Percentiles rank a stretch among this genome's conserved stretches.
Evolutionary conservation across 1,284 basidiomycete species (phyloP).

Genomic region (Singerocomus inundabilis): DNA sequence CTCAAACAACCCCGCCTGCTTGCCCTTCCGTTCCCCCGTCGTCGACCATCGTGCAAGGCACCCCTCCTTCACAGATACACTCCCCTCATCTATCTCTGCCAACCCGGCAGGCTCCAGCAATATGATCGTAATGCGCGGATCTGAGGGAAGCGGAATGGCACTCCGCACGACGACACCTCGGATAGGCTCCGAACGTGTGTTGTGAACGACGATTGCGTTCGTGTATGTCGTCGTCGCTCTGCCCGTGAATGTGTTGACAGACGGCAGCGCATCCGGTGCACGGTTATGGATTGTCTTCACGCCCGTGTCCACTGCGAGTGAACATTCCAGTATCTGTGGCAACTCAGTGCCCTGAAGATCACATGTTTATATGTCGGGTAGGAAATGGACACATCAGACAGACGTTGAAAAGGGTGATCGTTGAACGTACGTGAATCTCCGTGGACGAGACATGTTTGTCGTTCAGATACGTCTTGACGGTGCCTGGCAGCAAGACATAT

Average conservation of each 20-base stretch:
- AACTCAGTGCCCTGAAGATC: conserved; percentile 2
- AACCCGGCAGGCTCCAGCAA: conserved; percentile 25
- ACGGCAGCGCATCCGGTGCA: conserved; percentile 13
- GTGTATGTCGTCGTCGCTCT: conserved; percentile 22
- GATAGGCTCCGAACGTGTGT: conserved; percentile 12
- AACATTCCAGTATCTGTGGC: conserved; percentile 23
- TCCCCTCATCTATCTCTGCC: conserved; percentile 19
- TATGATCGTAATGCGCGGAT: conserved; percentile 24
- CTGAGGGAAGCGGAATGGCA: conserved; percentile 19
- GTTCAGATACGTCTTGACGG: conserved; percentile 24
- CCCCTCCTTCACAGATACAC: conserved; percentile 13
- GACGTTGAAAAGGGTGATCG: no score
- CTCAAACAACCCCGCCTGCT: conserved; percentile 25
- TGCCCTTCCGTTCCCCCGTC: conserved; percentile 15
- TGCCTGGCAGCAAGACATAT: conserved; percentile 20
- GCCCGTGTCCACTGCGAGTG: conserved; percentile 18
- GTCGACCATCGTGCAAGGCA: conserved; percentile 25
- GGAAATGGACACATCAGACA: no score
- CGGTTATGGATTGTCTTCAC: conserved; percentile 18
- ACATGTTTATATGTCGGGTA: no score
- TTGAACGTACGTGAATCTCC: conserved; percentile 17
- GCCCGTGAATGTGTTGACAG: neutral
- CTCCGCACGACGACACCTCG: conserved; percentile 21
- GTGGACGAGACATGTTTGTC: conserved; percentile 24
- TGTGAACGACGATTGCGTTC: conserved; percentile 17